Evolutionary conservation across 2,329 filamentous ascomycete genomes (phyloP), one percentile per base, ranked within the genome.

Genomic region (Penicillium sumatraense): DNA sequence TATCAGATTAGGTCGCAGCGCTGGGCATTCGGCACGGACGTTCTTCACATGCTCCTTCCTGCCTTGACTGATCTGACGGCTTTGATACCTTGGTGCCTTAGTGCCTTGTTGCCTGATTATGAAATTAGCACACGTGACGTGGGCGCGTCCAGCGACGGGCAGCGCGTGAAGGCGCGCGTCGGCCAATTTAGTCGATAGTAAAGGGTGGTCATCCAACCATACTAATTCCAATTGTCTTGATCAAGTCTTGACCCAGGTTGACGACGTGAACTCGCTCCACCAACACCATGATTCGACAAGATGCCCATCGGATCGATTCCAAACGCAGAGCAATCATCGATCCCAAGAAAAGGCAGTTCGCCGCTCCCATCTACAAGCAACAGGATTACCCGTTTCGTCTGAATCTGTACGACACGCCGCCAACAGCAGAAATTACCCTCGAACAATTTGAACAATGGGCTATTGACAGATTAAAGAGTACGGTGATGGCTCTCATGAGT

Each of bases 381-480:
- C 83, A 88, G 53, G 82, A 89, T 40, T 99, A 98, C 72, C 86
- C 88, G 13, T 83, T 93, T 74, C 89, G 93, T 53, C 84, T 99
- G 68, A 99, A 96, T 80, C 93, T 97, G 76, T 99, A 99, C 78
- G 80, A 86, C 40, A 83, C 88, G 23, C 90, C 95, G 42, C 95
- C 95, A 0, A 97, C 92, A 0, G 89, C 90, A 45, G 95, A 99
- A 70, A 95, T 99, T 65, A 96, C 91, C 0, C 86, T 99, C 38
- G 95, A 99, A 71, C 88, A 99, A 72, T 99, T 99, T 68, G 95
- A 99, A 73, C 92, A 96, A 83, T 99, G 95, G 95, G 95, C 93
- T 10, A 98, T 99, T 68, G 90, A 96, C 68, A 83, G 95, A 54
- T 75, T 99, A 62, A 88, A 91, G 77, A 85, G 91, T 91, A 79